phyloP scores from a whole-genome alignment of 306 rosid genomes.

The Vigna angularis region DNA sequence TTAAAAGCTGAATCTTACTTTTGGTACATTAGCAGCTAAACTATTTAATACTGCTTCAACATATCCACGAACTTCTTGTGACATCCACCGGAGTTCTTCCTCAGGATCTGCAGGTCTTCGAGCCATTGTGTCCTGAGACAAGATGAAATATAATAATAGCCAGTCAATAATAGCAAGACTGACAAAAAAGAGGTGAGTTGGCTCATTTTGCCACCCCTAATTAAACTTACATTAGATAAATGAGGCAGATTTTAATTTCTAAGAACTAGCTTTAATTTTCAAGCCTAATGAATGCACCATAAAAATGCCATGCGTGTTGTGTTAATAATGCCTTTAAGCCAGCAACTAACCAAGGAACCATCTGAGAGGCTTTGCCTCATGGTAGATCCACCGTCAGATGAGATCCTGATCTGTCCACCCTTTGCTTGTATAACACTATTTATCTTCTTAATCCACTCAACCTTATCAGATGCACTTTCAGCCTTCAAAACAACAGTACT shows the following conservation, averaged over 20 bases:
- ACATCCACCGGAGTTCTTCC: conserved; percentile 99
- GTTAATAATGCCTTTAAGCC: conserved; percentile 4
- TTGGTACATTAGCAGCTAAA: conserved; percentile 98
- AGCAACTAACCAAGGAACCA: conserved; percentile 85
- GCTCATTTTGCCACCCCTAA: too few relatives aligned
- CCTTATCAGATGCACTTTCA: conserved; percentile 79
- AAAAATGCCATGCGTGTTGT: background rate
- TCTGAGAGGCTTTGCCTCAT: conserved; percentile 92
- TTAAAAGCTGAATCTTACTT: conserved; percentile 55
- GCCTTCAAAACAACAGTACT: conserved; percentile 88
- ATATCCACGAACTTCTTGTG: conserved; percentile 98
- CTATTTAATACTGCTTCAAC: conserved; percentile 98
- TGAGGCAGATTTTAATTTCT: background rate
- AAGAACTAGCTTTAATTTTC: background rate
- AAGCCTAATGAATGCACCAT: conserved; percentile 30
- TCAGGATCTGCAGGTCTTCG: conserved; percentile 98
- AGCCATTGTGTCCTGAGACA: conserved; percentile 80
- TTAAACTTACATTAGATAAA: background rate
- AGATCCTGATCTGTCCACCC: conserved; percentile 70
- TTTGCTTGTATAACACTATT: conserved; percentile 79
- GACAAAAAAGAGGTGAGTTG: too few relatives aligned
- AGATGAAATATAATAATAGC: conserved; percentile 3
- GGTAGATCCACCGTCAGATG: conserved; percentile 71
- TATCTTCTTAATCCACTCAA: conserved; percentile 89
- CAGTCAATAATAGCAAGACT: background rate